These are phyloP conservation scores for Epichloe glyceriae DNA, from an alignment of 2,329 filamentous ascomycete species.

Conservation along the genomic window DNA sequence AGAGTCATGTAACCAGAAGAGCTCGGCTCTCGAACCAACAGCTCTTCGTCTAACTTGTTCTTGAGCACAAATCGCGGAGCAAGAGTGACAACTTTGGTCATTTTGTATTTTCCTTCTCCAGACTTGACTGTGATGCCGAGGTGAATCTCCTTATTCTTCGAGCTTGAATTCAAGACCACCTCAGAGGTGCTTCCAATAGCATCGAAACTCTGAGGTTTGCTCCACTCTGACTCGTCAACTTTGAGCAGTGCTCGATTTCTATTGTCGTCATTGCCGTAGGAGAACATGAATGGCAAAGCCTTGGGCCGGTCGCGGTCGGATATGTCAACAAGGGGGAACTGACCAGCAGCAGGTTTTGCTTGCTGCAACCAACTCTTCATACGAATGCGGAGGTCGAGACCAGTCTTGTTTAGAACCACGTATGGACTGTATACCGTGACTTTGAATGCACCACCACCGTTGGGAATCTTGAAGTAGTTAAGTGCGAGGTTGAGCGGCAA, in stretches of 20 bases:
- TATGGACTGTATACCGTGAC: conserved; percentile 93
- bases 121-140: conserved; percentile 79
- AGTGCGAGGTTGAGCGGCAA: conserved; percentile 69
- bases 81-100: conserved; percentile 90
- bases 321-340: conserved; percentile 44
- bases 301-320: conserved; percentile 48
- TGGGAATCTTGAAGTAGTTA: conserved; percentile 80
- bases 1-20: conserved; percentile 76
- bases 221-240: conserved; percentile 86
- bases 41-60: conserved; percentile 79
- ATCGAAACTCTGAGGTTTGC: conserved; percentile 94
- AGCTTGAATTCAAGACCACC: conserved; percentile 64
- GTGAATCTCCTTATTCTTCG: conserved; percentile 69
- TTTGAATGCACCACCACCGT: conserved; percentile 91
- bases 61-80: conserved; percentile 87
- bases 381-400: conserved; percentile 73
- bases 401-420: conserved; percentile 89
- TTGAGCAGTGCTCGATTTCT: conserved; percentile 83
- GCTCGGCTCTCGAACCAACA: conserved; percentile 82
- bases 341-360: conserved; percentile 71
- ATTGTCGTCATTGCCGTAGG: conserved; percentile 75
- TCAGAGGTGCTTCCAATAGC: conserved; percentile 90
- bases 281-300: conserved; percentile 89
- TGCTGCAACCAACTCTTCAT: conserved; percentile 82
- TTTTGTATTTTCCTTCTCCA: conserved; percentile 93